Evolutionary conservation across 495 filamentous ascomycete species (phyloP), one percentile per base, ranked within the genome.

Genomic region (Neurospora sublineolata): DNA sequence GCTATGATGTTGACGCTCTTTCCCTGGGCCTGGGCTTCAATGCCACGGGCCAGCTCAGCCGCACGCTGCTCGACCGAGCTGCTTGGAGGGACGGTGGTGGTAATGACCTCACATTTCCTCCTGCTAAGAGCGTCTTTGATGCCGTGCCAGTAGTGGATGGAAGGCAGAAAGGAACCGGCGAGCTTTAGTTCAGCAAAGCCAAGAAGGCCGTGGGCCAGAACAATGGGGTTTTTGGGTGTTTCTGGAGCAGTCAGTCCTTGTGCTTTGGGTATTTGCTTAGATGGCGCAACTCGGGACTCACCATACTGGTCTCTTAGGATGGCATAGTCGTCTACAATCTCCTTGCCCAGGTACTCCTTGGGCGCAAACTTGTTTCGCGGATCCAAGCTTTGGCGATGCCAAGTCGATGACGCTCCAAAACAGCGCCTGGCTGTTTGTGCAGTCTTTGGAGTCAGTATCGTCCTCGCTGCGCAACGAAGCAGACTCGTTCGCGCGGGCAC

Each of bases 111-210:
- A 20, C 93, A 85, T 4, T 89, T 89, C 73, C 91, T 90, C 64
- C 89, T 86, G 11, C 79, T 82, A 23, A 97, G 82, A 3, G 91
- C 93, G 72, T 95, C 91, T 41, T 86, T 88, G 73, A 98, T 97
- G 1, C 94, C 94, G 40, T 91, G 89, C 94, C 94, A 98, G 79
- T 98, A 98, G 42, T 92, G 88, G 30, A 98, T 88, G 3, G 90
- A 86, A 0, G 93, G 94, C 3, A 97, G 80, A 72, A 86, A 86
- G 52, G 82, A 83, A 14, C 93, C 91, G 10, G 88, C 90, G 6
- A 96, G 81, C 38, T 84, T 89, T 68, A 97, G 82, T 79, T 97
- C 91, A 71, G 93, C 90, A 80, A 99, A 99, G 41, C 94, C 94
- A 42, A 99, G 83, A 38, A 99, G 85, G 46, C 94, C 94, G 83